Evolutionary conservation across 257 asterid species (phyloP), one percentile per base, ranked within the genome.

Genomic region (Oldenlandia corymbosa): DNA sequence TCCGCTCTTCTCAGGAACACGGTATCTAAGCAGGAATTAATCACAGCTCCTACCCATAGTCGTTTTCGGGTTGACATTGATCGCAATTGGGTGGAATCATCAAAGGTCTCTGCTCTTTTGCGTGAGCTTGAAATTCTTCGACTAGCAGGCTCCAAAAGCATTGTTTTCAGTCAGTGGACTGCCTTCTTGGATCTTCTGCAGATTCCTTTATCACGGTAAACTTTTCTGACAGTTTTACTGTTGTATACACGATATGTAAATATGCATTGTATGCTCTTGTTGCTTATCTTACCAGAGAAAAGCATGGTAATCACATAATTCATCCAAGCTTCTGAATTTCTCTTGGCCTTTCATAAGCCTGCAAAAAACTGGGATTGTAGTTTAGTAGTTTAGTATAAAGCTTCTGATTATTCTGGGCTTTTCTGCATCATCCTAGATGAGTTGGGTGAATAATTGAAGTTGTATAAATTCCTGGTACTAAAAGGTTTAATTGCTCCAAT

Each of bases 111-210:
- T 65, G 96, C 93, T 51, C 88, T 92, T 62, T 76, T 92, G 84
- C 69, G 45, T 59, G 99, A 92, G 71, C 75, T 92, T 42, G 72
- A 75, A 80, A 52, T 55, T 71, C 75, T 83, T 51, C 82, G 60
- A 54, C 55, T 78, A 10, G 69, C 32, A 41, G 84, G 91, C 67
- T 81, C 98, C 68, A 92, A 92, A 77, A 92, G 99, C 74, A 87
- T 92, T 37, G 84, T 92, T 69, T 89, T 92, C 81, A 92, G 99
- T 75, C 99, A 92, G 75, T 92, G 99, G 99, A 89, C 99, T 70
- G 95, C 97, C 65, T 92, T 92, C 75, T 73, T 89, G 76, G 99
- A 92, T 77, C 84, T 92, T 34, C 42, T 92, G 83, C 93, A 92
- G 83, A 82, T 92, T 85, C 93, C 97, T 78, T 90, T 91, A 58